Evolutionary conservation across 495 filamentous ascomycete genomes (phyloP).

Genomic region (Xylaria acuta): DNA sequence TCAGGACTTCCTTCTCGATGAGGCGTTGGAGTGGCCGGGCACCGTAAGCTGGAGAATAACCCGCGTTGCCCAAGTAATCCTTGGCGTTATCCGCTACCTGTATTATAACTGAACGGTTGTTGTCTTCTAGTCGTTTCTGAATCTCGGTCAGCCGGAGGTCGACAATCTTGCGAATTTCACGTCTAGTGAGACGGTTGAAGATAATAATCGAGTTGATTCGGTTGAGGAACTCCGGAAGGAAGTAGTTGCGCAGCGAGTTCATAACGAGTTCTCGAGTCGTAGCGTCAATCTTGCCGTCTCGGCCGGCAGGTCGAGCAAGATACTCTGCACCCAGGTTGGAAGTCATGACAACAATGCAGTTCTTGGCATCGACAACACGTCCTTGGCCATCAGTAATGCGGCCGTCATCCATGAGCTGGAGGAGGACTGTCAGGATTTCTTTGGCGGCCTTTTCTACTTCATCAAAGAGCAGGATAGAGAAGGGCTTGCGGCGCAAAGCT

Average conservation of each 20-base stretch:
- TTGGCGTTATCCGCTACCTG: slow-evolving; percentile 79
- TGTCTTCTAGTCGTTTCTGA: slow-evolving; percentile 81
- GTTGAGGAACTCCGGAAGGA: slow-evolving; percentile 98
- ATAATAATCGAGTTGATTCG: slow-evolving; percentile 94
- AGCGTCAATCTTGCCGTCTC: slow-evolving; percentile 85
- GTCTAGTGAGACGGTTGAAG: slow-evolving; percentile 91
- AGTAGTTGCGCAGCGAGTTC: slow-evolving; percentile 87
- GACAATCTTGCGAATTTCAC: slow-evolving; percentile 93
- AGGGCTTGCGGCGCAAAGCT: slow-evolving; percentile 87
- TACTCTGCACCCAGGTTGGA: slow-evolving; percentile 95
- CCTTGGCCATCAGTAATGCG: slow-evolving; percentile 99
- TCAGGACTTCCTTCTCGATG: slow-evolving; percentile 96
- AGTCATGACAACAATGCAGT: slow-evolving; percentile 99
- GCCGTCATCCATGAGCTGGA: slow-evolving; percentile 98
- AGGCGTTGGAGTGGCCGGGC: slow-evolving; percentile 85
- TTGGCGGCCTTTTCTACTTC: slow-evolving; percentile 99
- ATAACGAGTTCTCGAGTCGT: slow-evolving; percentile 88
- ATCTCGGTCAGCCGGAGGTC: slow-evolving; percentile 89
- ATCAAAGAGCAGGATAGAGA: slow-evolving; percentile 97
- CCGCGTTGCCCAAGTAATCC: slow-evolving; percentile 85
- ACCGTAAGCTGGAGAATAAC: slow-evolving; percentile 94
- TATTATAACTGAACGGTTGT: slow-evolving; percentile 82
- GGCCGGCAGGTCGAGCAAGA: slow-evolving; percentile 75
- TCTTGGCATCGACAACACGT: slow-evolving; percentile 89
- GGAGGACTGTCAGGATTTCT: slow-evolving; percentile 92